Base-by-base conservation (phyloP, 352 stramenopile genomes). In the Phytophthora cryptogea region DNA sequence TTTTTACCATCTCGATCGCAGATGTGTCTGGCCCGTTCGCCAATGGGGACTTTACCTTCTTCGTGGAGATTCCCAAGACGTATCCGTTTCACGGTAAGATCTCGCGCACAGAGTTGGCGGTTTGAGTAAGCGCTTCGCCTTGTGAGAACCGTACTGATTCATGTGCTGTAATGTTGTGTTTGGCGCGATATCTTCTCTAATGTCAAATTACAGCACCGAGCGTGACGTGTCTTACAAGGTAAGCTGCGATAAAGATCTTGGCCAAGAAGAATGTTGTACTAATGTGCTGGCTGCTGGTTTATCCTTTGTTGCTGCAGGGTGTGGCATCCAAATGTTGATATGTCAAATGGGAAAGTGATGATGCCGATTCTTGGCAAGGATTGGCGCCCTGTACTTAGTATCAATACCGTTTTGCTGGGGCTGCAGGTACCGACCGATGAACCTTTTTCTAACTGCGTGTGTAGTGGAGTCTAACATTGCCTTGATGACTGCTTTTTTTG, bases 21-120 rank as follows among this genome's bases (percentile, higher is more conserved):
- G 84, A 94, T 50, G 63, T 86, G 5, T 74, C 74, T 4, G 80
- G 84, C 0, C 82, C 86, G n/a, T 95, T 86, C 52, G 81, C 79
- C 41, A 92, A 95, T 61, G 86, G 86, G 1, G 83, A 95, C 46
- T 95, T 92, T 47, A 90, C 74, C 11, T 95, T 95, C 60, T 88
- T 88, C 49, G 81, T 95, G 13, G 79, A 93, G 49, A 95, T 95
- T 51, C 86, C 86, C 36, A 91, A 88, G 74, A 90, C 84, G 28
- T 95, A 95, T 63, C 86, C 86, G 0, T 95, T 95, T 55, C 81
- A 93, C 48, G 69, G 86, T 95, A 76, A 54, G 72, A 63, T 16
- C 20, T 26, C 20, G 6, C 27, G 14, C 11, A n/a, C n/a, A n/a
- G n/a, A n/a, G n/a, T n/a, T n/a, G n/a, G n/a, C n/a, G n/a, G n/a